Evolutionary conservation across 352 stramenopile species (phyloP), one percentile per base, ranked within the genome.

Genomic region (Pythium biforme): DNA sequence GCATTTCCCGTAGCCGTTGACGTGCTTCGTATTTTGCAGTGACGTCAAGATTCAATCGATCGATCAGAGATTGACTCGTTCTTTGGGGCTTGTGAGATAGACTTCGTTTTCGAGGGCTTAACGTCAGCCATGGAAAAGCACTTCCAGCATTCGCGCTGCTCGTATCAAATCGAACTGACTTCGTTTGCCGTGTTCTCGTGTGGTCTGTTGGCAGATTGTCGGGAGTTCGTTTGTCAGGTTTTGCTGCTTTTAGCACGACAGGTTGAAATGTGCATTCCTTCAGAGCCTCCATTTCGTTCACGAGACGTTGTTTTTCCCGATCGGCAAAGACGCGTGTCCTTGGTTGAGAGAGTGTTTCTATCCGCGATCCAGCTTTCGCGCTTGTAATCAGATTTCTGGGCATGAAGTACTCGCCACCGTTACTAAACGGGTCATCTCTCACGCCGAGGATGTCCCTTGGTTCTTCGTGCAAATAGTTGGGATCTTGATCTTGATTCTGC

Each of bases 231-330:
- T 37, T 29, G 23, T 55, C 26, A n/a, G 23, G 26, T 33, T 33
- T 53, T 15, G n/a, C 17, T 46, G 17, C 19, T n/a, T 41, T n/a
- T 40, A 48, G 15, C 11, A 68, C 15, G 0, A n/a, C 14, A 0
- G 85, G 85, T 26, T 65, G 77, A 59, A 92, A 94, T 6, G 82
- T 91, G 50, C 82, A 92, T 53, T 91, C 79, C 14, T 66, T 74
- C 25, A 94, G 65, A 14, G 63, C 64, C 29, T 86, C 75, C 59
- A 89, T 79, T 55, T 94, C 82, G 17, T 69, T 58, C 5, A 75
- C 19, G 3, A 94, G 54, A 12, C 84, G 77, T 11, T 79, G 66
- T 52, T 87, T 92, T 41, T 94, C 82, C 11, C 75, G 75, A 29
- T 87, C 77, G 1, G 72, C 78, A 50, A 90, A 90, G 10, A 72